Conservation (phyloP, 352 stramenopile genomes). For the Globisporangium spinosum region DNA sequence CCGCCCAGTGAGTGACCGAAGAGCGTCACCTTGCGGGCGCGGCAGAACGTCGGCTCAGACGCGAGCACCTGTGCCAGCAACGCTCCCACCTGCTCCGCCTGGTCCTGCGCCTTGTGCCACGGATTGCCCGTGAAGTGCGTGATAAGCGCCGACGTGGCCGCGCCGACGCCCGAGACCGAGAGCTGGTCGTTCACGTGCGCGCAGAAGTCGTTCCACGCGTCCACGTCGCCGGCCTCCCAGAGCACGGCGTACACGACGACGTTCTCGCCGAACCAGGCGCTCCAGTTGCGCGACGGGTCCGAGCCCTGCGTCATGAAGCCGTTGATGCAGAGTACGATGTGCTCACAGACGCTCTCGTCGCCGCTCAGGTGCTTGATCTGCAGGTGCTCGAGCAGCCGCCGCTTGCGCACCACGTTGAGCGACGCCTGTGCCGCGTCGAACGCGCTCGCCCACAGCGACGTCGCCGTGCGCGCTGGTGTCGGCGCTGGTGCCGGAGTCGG, state of each 20-base stretch:
- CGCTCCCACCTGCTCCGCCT: slow-evolving; percentile 72
- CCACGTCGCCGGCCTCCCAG: slow-evolving; percentile 73
- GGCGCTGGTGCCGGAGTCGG: slow-evolving; percentile 2
- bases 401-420: slow-evolving; percentile 64
- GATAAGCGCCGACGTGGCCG: slow-evolving; percentile 51
- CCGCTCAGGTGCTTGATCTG: slow-evolving; percentile 60
- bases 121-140: slow-evolving; percentile 79
- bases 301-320: slow-evolving; percentile 84
- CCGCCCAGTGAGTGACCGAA: slow-evolving; percentile 79
- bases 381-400: slow-evolving; percentile 64
- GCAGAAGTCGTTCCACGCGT: slow-evolving; percentile 79
- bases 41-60: slow-evolving; percentile 41
- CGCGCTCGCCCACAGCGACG: slow-evolving; percentile 63
- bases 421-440: slow-evolving; percentile 72
- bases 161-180: slow-evolving; percentile 22
- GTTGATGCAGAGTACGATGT: slow-evolving; percentile 80
- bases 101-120: slow-evolving; percentile 81
- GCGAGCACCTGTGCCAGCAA: slow-evolving; percentile 67
- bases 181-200: slow-evolving; percentile 68
- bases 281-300: slow-evolving; percentile 66
- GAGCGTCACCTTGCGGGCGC: slow-evolving; percentile 56
- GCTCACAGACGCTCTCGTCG: slow-evolving; percentile 46
- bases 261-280: slow-evolving; percentile 35
- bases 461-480: not conserved
- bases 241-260: slow-evolving; percentile 64